Evolutionary conservation across 371 early-diverging fungal genomes (phyloP), one percentile per base, ranked within the genome.

Genomic region (Mucor mucedo): DNA sequence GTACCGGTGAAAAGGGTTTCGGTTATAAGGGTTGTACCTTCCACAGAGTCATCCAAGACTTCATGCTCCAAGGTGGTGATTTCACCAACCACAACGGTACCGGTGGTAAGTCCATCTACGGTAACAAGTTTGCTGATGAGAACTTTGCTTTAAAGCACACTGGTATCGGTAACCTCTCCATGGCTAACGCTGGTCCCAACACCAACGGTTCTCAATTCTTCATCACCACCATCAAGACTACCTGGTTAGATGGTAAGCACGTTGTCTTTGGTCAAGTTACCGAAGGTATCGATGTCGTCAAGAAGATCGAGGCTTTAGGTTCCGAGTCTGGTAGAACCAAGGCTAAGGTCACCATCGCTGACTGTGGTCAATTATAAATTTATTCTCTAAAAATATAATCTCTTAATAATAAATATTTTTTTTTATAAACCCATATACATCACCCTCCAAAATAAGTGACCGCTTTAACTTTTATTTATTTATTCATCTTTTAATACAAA

Each of bases 21-120:
- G 93, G 96, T 55, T 99, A 95, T 84, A 92, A 93, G 79, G 91
- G 88, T 69, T 88, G 88, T 75, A 75, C 72, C 42, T 98, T 98
- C 90, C 99, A 98, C 86, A 87, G 98, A 67, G 87, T 97, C 63
- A 96, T 96, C 68, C 89, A 88, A 67, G 71, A 93, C 27, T 99
- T 99, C 86, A 99, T 99, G 98, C 87, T 98, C 53, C 99, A 99
- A 81, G 99, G 99, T 66, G 99, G 99, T 68, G 99, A 99, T 85
- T 90, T 99, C 82, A 91, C 92, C 79, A 78, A 82, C 68, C 82
- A 84, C 77, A 88, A 99, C 87, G 99, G 99, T 68, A 98, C 99
- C 33, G 99, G 99, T 65, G 91, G 95, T 66, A 88, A 89, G 81
- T 93, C 94, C 78, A 99, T 99, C 78, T 99, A 99, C 71, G 98